phyloP scores from a whole-genome alignment of 2,329 filamentous ascomycete species.

The Alternaria infectoria region DNA sequence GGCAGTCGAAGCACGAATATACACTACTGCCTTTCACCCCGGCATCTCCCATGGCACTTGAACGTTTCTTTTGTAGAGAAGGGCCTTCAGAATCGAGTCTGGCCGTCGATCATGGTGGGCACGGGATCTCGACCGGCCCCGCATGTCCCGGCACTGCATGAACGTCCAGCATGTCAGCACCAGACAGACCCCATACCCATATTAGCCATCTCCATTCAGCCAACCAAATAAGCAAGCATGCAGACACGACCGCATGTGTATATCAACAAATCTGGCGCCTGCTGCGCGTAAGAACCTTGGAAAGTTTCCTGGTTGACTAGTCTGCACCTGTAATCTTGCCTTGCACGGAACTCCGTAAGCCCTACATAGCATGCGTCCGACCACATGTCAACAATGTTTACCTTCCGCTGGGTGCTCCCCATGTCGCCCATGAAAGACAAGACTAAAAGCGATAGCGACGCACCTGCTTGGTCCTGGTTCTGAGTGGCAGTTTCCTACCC shows the following conservation, averaged over 20 bases:
- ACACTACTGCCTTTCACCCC: background rate
- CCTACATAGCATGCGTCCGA: conserved; percentile 1
- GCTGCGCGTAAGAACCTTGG: background rate
- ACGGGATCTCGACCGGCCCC: conserved; percentile 7
- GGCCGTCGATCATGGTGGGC: conserved; percentile 1
- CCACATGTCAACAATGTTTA: conserved; percentile 10
- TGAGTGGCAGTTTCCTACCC: conserved; percentile 21
- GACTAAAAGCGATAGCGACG: conserved; percentile 11
- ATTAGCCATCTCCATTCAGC: background rate
- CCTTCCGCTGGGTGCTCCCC: background rate
- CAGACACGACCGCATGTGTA: background rate
- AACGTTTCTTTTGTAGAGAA: background rate
- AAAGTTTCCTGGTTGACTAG: background rate
- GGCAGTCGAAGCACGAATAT: background rate
- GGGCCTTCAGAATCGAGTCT: background rate
- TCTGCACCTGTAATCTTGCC: background rate
- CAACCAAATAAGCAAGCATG: conserved; percentile 4
- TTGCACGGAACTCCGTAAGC: background rate
- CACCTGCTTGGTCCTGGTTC: conserved; percentile 20
- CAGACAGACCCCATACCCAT: background rate
- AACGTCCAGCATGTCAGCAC: background rate
- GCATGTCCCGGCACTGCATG: conserved; percentile 7
- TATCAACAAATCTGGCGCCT: background rate
- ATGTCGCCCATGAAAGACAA: conserved; percentile 13
- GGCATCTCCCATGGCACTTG: background rate